Base-by-base conservation (phyloP, 176 grass and related monocot species). In the Bromus sterilis region DNA sequence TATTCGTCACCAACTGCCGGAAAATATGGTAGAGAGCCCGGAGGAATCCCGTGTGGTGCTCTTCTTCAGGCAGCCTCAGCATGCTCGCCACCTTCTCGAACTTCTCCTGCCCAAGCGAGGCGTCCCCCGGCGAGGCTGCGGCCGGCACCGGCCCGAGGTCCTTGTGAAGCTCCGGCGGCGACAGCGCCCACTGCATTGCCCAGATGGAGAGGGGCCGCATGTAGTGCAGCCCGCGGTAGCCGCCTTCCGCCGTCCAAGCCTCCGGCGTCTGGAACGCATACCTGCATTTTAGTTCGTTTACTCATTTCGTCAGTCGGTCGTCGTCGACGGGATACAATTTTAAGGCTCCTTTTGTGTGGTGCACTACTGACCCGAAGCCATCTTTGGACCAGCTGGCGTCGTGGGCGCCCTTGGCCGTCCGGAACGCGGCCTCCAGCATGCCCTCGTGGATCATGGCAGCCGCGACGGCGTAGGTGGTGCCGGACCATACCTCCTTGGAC, bases 181-280 rank as follows among this genome's bases (percentile, higher is more conserved):
- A 88, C 42, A 98, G 56, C 82, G 96, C 93, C 90, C 88, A 95
- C 76, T 95, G 96, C 96, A 95, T 88, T 2, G 91, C 91, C 96
- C 96, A 98, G 59, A 98, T 84, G 2, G 29, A 80, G 1, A 98
- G 84, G 34, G 90, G 96, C 21, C 96, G 88, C 96, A 95, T 95
- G 82, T 98, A 98, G 37, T 91, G 88, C 32, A 95, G 75, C 32
- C 90, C 87, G 1, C 93, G 84, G 73, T 93, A 98, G 28, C 91
- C 71, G 10, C 88, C 93, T 1, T 90, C 85, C 5, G 59, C 83
- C 18, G 77, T 93, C 92, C 92, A 98, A 30, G 92, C 65, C 88
- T 95, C 95, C 15, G 95, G 92, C 51, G 95, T 98, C 85, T 95
- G 93, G 80, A 95, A 95, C 59, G 90, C 85, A 34, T 88, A 93